Percentiles rank a stretch among this genome's conserved stretches.
Conservation (phyloP, 2,329 filamentous ascomycete genomes). For the Colletotrichum higginsianum region DNA sequence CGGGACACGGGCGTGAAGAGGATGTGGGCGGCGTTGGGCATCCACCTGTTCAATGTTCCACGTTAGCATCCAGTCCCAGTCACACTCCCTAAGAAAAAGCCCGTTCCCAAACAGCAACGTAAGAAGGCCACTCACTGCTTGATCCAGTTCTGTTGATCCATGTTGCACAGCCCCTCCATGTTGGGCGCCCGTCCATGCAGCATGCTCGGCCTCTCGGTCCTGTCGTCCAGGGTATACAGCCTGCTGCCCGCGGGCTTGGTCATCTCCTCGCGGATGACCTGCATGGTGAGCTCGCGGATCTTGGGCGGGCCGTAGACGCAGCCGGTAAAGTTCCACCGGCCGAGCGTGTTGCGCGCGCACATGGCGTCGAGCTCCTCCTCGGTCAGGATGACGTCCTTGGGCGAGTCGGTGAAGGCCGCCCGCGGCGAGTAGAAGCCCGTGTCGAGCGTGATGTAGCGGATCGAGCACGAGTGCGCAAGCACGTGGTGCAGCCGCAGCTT, state of each 20-base stretch:
- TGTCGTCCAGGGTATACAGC: slow-evolving; percentile 53
- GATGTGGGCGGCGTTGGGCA: slow-evolving; percentile 55
- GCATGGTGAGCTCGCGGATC: slow-evolving; percentile 50
- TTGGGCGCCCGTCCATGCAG: slow-evolving; percentile 44
- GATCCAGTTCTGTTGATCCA: slow-evolving; percentile 56
- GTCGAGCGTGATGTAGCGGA: slow-evolving; percentile 60
- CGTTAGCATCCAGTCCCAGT: slow-evolving; percentile 58
- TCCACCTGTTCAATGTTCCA: slow-evolving; percentile 49
- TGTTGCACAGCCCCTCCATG: slow-evolving; percentile 53
- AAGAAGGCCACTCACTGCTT: slow-evolving; percentile 29
- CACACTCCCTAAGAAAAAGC: slow-evolving; percentile 50
- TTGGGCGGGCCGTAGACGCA: slow-evolving; percentile 54
- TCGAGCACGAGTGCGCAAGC: slow-evolving; percentile 62
- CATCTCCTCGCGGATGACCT: slow-evolving; percentile 53
- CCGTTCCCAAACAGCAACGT: slow-evolving; percentile 42
- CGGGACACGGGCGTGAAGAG: slow-evolving; percentile 55
- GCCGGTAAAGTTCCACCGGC: slow-evolving; percentile 63
- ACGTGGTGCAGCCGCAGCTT: slow-evolving; percentile 57
- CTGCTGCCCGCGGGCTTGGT: slow-evolving; percentile 50
- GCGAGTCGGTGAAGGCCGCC: slow-evolving; percentile 45
- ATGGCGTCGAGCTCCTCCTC: slow-evolving; percentile 58
- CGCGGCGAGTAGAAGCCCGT: slow-evolving; percentile 55
- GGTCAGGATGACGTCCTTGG: slow-evolving; percentile 49
- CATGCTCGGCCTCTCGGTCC: slow-evolving; percentile 49
- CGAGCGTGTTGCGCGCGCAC: slow-evolving; percentile 55